These are phyloP conservation scores for Globisporangium nagaii DNA, from an alignment of 352 stramenopile species.

Conservation along the genomic window DNA sequence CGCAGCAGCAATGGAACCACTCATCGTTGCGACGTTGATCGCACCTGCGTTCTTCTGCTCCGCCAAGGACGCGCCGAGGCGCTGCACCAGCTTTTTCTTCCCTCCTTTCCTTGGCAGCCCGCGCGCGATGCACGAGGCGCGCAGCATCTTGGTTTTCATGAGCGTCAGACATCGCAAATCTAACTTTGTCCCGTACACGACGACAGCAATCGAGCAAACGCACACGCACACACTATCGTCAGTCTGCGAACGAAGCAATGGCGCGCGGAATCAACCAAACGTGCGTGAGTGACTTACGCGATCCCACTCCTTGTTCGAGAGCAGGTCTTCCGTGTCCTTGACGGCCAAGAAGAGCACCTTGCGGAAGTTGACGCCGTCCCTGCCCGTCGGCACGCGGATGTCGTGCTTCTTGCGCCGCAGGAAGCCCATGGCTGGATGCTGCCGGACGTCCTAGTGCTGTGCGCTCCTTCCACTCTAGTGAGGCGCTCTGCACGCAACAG, in stretches of 20 bases:
- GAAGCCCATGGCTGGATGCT: constrained; percentile 39
- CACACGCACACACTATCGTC: background rate
- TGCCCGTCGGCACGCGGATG: constrained; percentile 63
- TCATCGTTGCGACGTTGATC: too few relatives aligned
- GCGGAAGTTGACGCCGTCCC: constrained; percentile 71
- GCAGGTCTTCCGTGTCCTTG: constrained; percentile 59
- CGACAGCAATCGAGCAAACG: background rate
- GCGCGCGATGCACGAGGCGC: constrained; percentile 66
- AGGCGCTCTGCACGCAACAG: too few relatives aligned
- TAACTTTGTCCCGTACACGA: constrained; percentile 24
- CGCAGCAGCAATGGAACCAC: too few relatives aligned
- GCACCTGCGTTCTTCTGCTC: constrained; percentile 55
- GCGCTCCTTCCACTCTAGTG: too few relatives aligned
- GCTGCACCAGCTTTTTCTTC: constrained; percentile 53
- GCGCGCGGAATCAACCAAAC: too few relatives aligned
- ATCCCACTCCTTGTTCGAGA: constrained; percentile 67
- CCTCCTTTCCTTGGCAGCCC: constrained; percentile 57
- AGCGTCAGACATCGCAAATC: constrained; percentile 75
- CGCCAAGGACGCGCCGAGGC: constrained; percentile 46
- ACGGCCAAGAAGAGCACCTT: constrained; percentile 74
- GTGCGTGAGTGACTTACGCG: too few relatives aligned
- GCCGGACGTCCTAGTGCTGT: too few relatives aligned
- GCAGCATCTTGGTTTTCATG: constrained; percentile 83
- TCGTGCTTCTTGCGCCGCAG: constrained; percentile 57
- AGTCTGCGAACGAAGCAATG: background rate